Percentiles rank a stretch among this genome's conserved stretches.
These are phyloP conservation scores for Amesomyces nigricolor DNA, from an alignment of 2,329 filamentous ascomycete genomes.

Conservation along the genomic window DNA sequence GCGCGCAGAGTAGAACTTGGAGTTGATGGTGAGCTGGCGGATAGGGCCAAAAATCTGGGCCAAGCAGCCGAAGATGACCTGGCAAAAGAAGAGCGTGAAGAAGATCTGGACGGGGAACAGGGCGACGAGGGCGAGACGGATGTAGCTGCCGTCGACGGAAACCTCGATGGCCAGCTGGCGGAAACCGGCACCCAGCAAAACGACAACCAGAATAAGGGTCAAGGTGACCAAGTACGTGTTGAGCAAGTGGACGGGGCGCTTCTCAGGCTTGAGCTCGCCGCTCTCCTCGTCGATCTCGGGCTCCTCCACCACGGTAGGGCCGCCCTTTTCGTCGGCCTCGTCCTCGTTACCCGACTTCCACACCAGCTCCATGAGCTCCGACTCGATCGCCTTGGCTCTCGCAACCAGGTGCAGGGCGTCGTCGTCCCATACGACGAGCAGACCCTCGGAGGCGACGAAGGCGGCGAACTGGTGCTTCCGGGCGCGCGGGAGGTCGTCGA, in stretches of 20 bases:
- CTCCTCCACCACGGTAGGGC: constrained; percentile 37
- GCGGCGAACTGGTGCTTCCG: constrained; percentile 77
- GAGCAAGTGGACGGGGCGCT: constrained; percentile 60
- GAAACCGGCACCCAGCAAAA: constrained; percentile 64
- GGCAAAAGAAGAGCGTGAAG: constrained; percentile 76
- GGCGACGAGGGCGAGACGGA: constrained; percentile 58
- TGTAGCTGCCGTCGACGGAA: constrained; percentile 56
- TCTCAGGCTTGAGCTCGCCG: constrained; percentile 59
- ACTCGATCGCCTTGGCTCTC: constrained; percentile 66
- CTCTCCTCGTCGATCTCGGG: constrained; percentile 66
- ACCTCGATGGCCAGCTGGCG: constrained; percentile 64
- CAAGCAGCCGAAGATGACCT: constrained; percentile 70
- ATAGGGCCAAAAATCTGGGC: constrained; percentile 73
- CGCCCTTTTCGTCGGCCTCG: constrained; percentile 47
- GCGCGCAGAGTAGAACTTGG: constrained; percentile 75
- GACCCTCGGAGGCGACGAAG: constrained; percentile 64
- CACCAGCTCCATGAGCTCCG: constrained; percentile 70
- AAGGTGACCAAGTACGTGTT: constrained; percentile 64
- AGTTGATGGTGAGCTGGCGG: constrained; percentile 67
- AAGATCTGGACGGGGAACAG: constrained; percentile 69
- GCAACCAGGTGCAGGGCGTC: constrained; percentile 65
- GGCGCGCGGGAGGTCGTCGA: constrained; percentile 63
- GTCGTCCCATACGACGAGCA: constrained; percentile 79
- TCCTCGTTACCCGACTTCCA: constrained; percentile 56
- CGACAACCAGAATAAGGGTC: constrained; percentile 59